Percentiles rank a stretch among this genome's conserved stretches.
Evolutionary conservation across 75 land plant species (phyloP).

Genomic region (Pinus albicaulis): DNA sequence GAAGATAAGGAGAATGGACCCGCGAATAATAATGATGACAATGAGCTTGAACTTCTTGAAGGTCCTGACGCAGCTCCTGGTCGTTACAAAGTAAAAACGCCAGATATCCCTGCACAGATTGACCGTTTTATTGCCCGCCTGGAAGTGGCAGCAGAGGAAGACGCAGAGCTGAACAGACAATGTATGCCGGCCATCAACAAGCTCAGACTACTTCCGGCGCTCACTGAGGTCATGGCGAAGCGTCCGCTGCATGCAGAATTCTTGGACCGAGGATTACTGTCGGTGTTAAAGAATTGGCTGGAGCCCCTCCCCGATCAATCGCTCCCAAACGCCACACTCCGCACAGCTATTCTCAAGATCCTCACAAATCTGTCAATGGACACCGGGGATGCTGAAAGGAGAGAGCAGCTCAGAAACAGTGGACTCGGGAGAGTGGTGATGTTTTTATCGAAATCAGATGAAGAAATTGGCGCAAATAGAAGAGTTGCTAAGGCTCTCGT

Average conservation of each 20-base stretch:
- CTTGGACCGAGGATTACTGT: constrained; percentile 27
- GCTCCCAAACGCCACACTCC: constrained; percentile 28
- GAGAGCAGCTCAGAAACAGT: background rate
- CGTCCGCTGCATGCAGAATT: constrained; percentile 31
- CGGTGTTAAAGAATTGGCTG: constrained; percentile 31
- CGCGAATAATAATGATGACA: too few species aligned
- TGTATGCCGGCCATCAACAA: constrained; percentile 33
- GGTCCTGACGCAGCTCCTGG: too few species aligned
- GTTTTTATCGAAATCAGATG: background rate
- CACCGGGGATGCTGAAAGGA: background rate
- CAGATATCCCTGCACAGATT: too few species aligned
- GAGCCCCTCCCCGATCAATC: constrained; percentile 41
- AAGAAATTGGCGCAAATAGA: background rate
- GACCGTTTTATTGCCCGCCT: too few species aligned
- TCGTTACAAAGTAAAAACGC: too few species aligned
- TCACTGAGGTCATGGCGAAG: constrained; percentile 18
- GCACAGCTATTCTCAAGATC: constrained; percentile 15
- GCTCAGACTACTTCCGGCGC: constrained; percentile 20
- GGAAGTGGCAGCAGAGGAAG: constrained; percentile 24
- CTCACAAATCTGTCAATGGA: background rate
- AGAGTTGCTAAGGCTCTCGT: background rate
- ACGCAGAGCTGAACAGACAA: constrained; percentile 21
- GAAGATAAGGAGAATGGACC: too few species aligned
- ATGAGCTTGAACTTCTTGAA: too few species aligned
- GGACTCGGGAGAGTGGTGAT: background rate